Conservation (phyloP, 169 alveolate species). For the Neospora caninum region DNA sequence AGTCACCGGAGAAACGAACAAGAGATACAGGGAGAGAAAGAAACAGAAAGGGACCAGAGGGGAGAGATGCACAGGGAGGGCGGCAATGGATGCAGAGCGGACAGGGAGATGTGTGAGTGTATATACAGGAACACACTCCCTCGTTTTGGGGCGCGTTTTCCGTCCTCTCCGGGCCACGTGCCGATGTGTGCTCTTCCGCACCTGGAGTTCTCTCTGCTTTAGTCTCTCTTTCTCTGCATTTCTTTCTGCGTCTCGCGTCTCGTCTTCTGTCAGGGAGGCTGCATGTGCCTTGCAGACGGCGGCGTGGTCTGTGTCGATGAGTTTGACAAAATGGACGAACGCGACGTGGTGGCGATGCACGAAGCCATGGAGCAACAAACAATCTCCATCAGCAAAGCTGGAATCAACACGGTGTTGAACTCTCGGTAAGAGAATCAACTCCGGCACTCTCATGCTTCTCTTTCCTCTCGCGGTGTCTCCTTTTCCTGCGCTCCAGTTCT, state of each 20-base stretch:
- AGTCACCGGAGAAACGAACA: too few relatives aligned
- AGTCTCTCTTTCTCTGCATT: neutral
- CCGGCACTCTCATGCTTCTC: neutral
- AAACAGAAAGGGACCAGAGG: neutral
- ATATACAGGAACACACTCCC: too few relatives aligned
- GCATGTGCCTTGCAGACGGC: conserved; percentile 98
- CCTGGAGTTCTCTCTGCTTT: too few relatives aligned
- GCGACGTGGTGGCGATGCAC: conserved; percentile 99
- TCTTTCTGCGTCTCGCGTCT: neutral
- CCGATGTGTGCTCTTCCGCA: too few relatives aligned
- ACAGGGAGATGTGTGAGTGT: too few relatives aligned
- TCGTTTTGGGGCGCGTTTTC: too few relatives aligned
- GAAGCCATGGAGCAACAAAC: conserved; percentile 99
- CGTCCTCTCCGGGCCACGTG: too few relatives aligned
- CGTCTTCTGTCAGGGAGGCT: conserved; percentile 91
- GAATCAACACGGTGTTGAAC: conserved; percentile 96
- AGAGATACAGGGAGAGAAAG: neutral
- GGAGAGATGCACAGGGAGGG: too few relatives aligned
- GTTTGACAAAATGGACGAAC: conserved; percentile 99
- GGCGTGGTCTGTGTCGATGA: conserved; percentile 99
- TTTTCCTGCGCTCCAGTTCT: too few relatives aligned
- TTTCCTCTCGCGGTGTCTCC: neutral
- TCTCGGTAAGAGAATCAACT: conserved; percentile 43
- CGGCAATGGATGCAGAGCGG: too few relatives aligned
- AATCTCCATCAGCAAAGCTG: conserved; percentile 99